Percentiles rank a stretch among this genome's conserved stretches.
These are phyloP conservation scores for Saturnispora mendoncae DNA, from an alignment of 805 yeast genomes.

Conservation along the genomic window DNA sequence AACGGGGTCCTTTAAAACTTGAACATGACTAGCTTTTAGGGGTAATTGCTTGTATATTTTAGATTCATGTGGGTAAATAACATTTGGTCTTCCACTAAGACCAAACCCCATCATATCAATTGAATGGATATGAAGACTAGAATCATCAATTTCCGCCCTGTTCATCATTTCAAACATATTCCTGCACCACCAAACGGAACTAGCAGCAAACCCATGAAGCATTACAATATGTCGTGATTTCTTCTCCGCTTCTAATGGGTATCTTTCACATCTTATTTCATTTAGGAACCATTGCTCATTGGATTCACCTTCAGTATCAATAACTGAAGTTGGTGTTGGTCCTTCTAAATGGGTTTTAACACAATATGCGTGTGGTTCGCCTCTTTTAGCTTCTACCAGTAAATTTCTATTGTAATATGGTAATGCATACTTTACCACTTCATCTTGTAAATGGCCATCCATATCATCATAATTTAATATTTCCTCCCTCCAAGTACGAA, in stretches of 20 bases:
- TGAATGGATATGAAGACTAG: slow-evolving; percentile 27
- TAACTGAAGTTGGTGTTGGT: slow-evolving; percentile 5
- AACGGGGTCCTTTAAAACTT: slow-evolving; percentile 11
- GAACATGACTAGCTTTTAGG: slow-evolving; percentile 18
- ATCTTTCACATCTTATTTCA: slow-evolving; percentile 23
- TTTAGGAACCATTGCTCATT: slow-evolving; percentile 17
- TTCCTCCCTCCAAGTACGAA: slow-evolving; percentile 21
- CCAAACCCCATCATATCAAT: slow-evolving; percentile 50
- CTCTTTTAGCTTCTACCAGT: slow-evolving; percentile 8
- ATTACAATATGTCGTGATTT: slow-evolving; percentile 35
- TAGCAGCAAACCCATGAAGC: slow-evolving; percentile 51
- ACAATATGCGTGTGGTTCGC: slow-evolving; percentile 15
- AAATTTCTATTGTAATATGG: slow-evolving; percentile 22
- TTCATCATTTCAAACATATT: slow-evolving; percentile 38
- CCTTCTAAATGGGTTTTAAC: slow-evolving; percentile 13
- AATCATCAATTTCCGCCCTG: slow-evolving; percentile 15
- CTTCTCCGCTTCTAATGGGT: not conserved
- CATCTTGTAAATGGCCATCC: slow-evolving; percentile 21
- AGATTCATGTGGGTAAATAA: slow-evolving; percentile 19
- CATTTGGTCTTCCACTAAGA: slow-evolving; percentile 39
- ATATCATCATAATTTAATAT: slow-evolving; percentile 14
- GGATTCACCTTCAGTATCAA: slow-evolving; percentile 5
- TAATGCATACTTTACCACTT: slow-evolving; percentile 16
- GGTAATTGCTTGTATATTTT: slow-evolving; percentile 20
- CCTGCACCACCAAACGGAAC: slow-evolving; percentile 47